Evolutionary conservation across 257 asterid species (phyloP).

Genomic region (Solanum etuberosum): DNA sequence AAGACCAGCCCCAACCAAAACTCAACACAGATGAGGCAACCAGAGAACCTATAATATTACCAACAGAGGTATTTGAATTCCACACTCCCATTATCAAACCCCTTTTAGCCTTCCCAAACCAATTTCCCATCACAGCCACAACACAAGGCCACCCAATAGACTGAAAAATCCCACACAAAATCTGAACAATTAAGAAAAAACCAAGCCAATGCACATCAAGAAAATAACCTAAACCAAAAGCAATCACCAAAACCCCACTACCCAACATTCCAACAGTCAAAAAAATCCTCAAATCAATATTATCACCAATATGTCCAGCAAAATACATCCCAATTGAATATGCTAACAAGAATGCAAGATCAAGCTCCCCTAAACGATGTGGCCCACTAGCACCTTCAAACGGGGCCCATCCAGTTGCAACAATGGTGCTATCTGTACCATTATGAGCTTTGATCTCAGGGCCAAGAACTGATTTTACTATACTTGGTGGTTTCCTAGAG

Average conservation of each 20-base stretch:
- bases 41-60: constrained; percentile 77
- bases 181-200: constrained; percentile 48
- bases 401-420: constrained; percentile 65
- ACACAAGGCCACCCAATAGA: constrained; percentile 97
- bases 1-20: constrained; percentile 97
- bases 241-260: constrained; percentile 56
- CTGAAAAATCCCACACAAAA: constrained; percentile 80
- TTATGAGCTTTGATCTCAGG: constrained; percentile 34
- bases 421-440: constrained; percentile 7
- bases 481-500: constrained; percentile 96
- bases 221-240: constrained; percentile 75
- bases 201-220: constrained; percentile 58
- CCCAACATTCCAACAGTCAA: constrained; percentile 80
- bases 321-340: constrained; percentile 83
- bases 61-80: constrained; percentile 84
- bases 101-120: constrained; percentile 82
- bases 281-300: constrained; percentile 61
- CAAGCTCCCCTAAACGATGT: constrained; percentile 93
- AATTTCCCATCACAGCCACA: constrained; percentile 83
- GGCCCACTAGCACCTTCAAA: constrained; percentile 72
- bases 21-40: constrained; percentile 77
- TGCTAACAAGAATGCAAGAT: constrained; percentile 65
- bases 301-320: constrained; percentile 78
- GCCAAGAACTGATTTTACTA: constrained; percentile 77
- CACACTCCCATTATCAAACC: constrained; percentile 90